Percentiles rank a stretch among this genome's conserved stretches.
These are phyloP conservation scores for Orbilia quercus DNA, from an alignment of 2,329 filamentous ascomycete genomes.

Conservation along the genomic window DNA sequence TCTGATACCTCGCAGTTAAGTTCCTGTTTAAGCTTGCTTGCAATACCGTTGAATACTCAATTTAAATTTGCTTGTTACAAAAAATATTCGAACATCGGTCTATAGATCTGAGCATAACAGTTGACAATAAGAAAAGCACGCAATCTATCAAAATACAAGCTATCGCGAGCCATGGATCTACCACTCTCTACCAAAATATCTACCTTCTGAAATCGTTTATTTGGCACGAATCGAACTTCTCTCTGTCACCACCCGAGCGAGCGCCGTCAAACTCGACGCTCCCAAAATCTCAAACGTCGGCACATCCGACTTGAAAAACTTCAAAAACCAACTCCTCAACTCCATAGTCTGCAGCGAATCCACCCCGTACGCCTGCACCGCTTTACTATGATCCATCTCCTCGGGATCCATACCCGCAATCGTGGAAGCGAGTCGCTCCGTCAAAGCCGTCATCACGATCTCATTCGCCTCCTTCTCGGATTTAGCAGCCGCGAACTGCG, in stretches of 20 bases:
- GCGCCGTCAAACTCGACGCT: constrained; percentile 15
- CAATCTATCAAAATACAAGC: too few relatives aligned
- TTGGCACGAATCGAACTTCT: not conserved
- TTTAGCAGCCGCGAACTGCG: constrained; percentile 13
- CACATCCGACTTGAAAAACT: constrained; percentile 28
- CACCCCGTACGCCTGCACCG: constrained; percentile 26
- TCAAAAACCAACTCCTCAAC: constrained; percentile 34
- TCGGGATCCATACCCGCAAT: constrained; percentile 10
- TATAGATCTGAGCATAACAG: too few relatives aligned
- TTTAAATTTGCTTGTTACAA: too few relatives aligned
- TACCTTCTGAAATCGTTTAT: too few relatives aligned
- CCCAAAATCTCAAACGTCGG: constrained; percentile 34
- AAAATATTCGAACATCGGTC: too few relatives aligned
- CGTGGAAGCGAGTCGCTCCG: constrained; percentile 13
- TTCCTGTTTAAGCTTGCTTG: too few relatives aligned
- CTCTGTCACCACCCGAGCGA: not conserved
- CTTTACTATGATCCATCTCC: constrained; percentile 26
- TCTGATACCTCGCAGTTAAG: too few relatives aligned
- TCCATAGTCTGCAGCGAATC: constrained; percentile 43
- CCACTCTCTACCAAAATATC: too few relatives aligned
- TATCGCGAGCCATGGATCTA: too few relatives aligned
- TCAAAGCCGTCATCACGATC: constrained; percentile 14
- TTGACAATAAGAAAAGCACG: too few relatives aligned
- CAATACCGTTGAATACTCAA: too few relatives aligned
- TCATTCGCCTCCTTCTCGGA: constrained; percentile 10